Conservation (phyloP, 2,329 filamentous ascomycete species). For the Parastagonospora nodorum region DNA sequence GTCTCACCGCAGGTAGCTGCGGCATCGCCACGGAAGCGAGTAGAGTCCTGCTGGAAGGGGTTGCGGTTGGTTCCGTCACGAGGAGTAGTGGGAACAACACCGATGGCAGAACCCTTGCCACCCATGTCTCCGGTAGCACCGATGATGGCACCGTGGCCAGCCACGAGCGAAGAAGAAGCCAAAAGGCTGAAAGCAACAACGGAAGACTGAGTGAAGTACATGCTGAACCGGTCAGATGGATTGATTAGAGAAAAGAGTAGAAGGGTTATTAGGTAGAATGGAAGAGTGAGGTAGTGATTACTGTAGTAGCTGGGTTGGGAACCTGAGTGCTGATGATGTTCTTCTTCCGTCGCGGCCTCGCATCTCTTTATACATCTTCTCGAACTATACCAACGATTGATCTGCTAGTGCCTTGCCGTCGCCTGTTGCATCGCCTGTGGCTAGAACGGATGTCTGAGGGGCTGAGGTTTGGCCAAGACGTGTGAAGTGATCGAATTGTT, state of each 20-base stretch:
- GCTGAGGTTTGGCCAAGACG: conserved; percentile 39
- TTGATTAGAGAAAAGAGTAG: conserved; percentile 29
- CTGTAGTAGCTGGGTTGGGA: conserved; percentile 41
- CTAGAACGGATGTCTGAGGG: conserved; percentile 20
- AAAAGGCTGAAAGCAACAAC: conserved; percentile 56
- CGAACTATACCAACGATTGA: not conserved
- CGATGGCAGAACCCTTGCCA: conserved; percentile 57
- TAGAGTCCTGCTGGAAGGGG: conserved; percentile 69
- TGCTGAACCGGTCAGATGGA: conserved; percentile 47
- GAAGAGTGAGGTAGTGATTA: conserved; percentile 40
- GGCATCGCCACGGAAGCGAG: conserved; percentile 62
- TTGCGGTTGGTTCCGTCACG: conserved; percentile 65
- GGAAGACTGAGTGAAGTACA: conserved; percentile 50
- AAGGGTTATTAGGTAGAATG: conserved; percentile 30
- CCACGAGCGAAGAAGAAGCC: conserved; percentile 60
- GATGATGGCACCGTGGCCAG: conserved; percentile 66
- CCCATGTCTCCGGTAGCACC: conserved; percentile 63
- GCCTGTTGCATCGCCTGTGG: conserved; percentile 10
- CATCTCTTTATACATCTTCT: conserved; percentile 34
- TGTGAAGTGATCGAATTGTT: conserved; percentile 17
- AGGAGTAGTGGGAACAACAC: conserved; percentile 62
- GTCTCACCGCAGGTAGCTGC: conserved; percentile 64
- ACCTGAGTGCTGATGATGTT: conserved; percentile 44
- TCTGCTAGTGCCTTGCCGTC: not conserved
- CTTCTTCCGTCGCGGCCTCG: conserved; percentile 22